Base-by-base conservation (phyloP, 1,139 yeast genomes). In the Debaryomyces robertsiae region DNA sequence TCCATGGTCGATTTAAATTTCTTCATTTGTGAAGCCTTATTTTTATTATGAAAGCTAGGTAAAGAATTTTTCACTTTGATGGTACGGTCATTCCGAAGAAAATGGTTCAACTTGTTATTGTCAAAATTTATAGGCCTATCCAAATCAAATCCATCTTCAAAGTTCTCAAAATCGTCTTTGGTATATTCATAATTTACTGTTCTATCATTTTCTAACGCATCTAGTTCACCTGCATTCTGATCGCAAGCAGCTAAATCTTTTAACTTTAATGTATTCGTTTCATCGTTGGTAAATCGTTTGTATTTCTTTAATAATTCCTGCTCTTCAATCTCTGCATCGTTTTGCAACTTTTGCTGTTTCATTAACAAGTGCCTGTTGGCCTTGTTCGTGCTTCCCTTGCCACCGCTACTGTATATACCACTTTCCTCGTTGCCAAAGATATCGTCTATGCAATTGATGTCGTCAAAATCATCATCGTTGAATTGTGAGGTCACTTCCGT, bases 381-480 rank as follows among this genome's bases (percentile, higher is more conserved):
- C 32, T 50, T 52, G 31, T 47, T 52, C 13, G 32, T 39, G 19
- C 28, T 32, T n/a, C 28, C 36, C 30, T 30, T 34, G 3, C 48
- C 49, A 29, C 43, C 42, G 13, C 34, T 40, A 17, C 38, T 40
- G 41, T 68, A 67, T 9, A 67, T 62, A 3, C 72, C 72, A 28
- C 66, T 61, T 47, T 67, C 73, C 43, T 65, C 69, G 33, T 58
- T 56, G 6, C 72, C 74, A 47, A 70, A 69, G 6, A 68, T 60
- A 40, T 40, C 37, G 16, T 40, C 43, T n/a, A 44, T 38, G 36
- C 67, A 60, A 43, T 70, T 76, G 35, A 70, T 49, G 32, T 69
- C 73, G 38, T 69, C 75, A 46, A 71, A 68, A 30, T 66, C 76
- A 3, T 68, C 72, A 30, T 67, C 75, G 38, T 67, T 61, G 44